A percentile compares a stretch with the other conserved stretches of the same genome.
phyloP scores from a whole-genome alignment of 768 basidiomycete species.

The Phaffia tasmanica region DNA sequence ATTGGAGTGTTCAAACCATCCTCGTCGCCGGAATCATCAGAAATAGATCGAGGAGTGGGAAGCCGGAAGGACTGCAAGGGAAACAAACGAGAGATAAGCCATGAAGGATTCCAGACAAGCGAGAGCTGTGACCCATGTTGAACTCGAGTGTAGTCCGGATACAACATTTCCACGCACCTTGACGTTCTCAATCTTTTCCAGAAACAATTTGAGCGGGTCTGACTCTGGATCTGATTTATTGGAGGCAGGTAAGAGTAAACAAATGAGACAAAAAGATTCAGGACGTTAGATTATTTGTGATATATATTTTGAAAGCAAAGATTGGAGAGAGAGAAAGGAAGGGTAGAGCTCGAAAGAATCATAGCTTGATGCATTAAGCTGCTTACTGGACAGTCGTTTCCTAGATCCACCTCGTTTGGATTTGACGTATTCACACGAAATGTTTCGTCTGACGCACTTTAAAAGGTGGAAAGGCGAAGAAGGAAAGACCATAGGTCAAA shows the following conservation, averaged over 20 bases:
- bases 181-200: conserved; percentile 8
- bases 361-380: too few species aligned
- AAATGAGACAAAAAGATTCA: too few species aligned
- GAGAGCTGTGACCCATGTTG: neutral
- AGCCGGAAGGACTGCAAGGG: conserved; percentile 3
- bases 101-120: too few species aligned
- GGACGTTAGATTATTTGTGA: too few species aligned
- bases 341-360: too few species aligned
- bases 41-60: neutral
- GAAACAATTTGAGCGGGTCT: too few species aligned
- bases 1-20: neutral
- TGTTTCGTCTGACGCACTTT: conserved; percentile 16
- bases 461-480: neutral
- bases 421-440: conserved; percentile 18
- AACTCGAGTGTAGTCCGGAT: neutral
- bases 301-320: too few species aligned
- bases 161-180: neutral
- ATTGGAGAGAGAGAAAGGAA: too few species aligned
- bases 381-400: conserved; percentile 1
- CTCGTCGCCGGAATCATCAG: neutral
- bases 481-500: neutral
- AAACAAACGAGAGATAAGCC: conserved; percentile 13
- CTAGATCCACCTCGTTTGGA: conserved; percentile 13
- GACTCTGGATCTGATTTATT: too few species aligned
- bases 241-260: too few species aligned